Evolutionary conservation across 352 stramenopile species (phyloP), one percentile per base, ranked within the genome.

Genomic region (Globisporangium megalacanthum): DNA sequence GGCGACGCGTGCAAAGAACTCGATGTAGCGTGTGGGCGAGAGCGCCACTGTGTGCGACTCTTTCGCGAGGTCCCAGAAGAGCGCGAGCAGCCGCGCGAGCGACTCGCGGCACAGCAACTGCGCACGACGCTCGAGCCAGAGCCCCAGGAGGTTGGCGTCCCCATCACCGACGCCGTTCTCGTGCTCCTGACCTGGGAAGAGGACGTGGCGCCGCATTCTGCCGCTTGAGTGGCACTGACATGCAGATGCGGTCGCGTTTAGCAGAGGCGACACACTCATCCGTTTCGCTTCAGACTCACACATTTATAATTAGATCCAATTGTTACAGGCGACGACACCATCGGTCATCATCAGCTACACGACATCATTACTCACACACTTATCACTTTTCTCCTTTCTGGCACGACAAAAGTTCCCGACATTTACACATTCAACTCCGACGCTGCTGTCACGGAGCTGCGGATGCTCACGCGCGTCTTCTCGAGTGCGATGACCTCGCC

Each of bases 11-110:
- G 83, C 76, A 47, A 89, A 89, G 64, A 89, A 87, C 6, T 54
- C 64, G 15, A 76, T 55, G 66, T 92, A 92, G 20, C 68, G 56
- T 5, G 57, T 37, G 7, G 53, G 52, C 36, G 39, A 77, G 44
- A 81, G 57, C 48, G 55, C 47, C 22, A 37, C 55, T 4, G 63
- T 59, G 22, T 20, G 54, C 39, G 69, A 62, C 1, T 60, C 61
- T 45, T 88, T 88, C 55, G 75, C 75, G 44, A 89, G 56, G 56
- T 85, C 76, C 77, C 77, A 89, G 46, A 88, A 79, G 52, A 83
- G 56, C 29, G 54, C 61, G 57, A 86, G 54, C 25, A 75, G 56
- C 3, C 65, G 65, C 33, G 62, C 35, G 44, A 88, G 51, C 9
- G 66, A 54, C 20, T 79, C 67, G 25, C 73, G 58, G 8, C 61